Evolutionary conservation across 371 early-diverging fungal genomes (phyloP).

Genomic region (Nematocida sp.): DNA sequence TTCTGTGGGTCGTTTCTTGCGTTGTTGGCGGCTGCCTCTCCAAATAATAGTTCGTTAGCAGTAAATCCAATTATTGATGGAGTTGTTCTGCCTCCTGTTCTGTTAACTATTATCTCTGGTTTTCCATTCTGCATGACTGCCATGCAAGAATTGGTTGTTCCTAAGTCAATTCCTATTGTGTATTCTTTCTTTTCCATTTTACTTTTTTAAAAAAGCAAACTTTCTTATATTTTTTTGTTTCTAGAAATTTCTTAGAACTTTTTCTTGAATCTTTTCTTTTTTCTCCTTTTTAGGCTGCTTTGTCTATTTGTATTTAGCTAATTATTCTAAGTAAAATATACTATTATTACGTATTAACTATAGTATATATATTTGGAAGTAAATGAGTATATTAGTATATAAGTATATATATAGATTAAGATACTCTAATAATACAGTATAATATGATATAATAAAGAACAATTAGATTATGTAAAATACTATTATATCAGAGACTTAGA

Average conservation of each 20-base stretch:
- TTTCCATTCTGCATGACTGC: conserved; percentile 86
- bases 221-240: conserved; percentile 7
- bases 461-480: too few relatives aligned
- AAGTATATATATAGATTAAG: too few relatives aligned
- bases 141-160: conserved; percentile 98
- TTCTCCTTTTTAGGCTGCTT: too few relatives aligned
- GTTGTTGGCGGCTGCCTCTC: conserved; percentile 85
- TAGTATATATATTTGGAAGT: too few relatives aligned
- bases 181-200: conserved; percentile 52
- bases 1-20: conserved; percentile 75
- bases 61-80: conserved; percentile 87
- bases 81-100: conserved; percentile 87
- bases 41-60: conserved; percentile 74
- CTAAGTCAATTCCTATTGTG: conserved; percentile 72
- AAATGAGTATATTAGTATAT: too few relatives aligned
- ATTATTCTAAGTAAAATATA: too few relatives aligned
- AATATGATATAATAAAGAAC: too few relatives aligned
- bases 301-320: too few relatives aligned
- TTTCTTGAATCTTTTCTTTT: background rate
- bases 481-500: too few relatives aligned
- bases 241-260: conserved; percentile 8
- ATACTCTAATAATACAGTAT: too few relatives aligned
- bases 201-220: conserved; percentile 30
- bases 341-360: too few relatives aligned
- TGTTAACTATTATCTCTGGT: conserved; percentile 71